A percentile compares a stretch with the other conserved stretches of the same genome.
phyloP scores from a whole-genome alignment of 371 early-diverging fungal species.

The Saksenaea oblongispora region DNA sequence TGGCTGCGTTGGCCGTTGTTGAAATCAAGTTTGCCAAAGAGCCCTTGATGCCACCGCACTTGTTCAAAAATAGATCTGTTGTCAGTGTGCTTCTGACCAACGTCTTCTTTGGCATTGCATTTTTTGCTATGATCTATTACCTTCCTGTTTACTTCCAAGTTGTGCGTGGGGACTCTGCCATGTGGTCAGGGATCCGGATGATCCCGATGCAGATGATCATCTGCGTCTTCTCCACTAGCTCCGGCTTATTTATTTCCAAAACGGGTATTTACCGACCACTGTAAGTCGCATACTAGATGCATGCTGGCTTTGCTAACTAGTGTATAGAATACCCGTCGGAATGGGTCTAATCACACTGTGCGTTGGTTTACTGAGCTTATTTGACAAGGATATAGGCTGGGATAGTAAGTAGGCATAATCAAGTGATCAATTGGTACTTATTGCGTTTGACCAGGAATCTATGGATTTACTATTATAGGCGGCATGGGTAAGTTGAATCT shows the following conservation, averaged over 20 bases:
- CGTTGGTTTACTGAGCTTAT: slow-evolving; percentile 33
- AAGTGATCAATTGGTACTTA: not conserved
- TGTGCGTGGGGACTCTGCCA: slow-evolving; percentile 56
- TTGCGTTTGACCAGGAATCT: slow-evolving; percentile 20
- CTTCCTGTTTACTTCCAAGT: slow-evolving; percentile 83
- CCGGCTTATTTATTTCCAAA: slow-evolving; percentile 49
- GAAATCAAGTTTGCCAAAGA: slow-evolving; percentile 56
- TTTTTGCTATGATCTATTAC: slow-evolving; percentile 57
- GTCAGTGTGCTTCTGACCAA: slow-evolving; percentile 45
- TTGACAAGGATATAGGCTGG: slow-evolving; percentile 28
- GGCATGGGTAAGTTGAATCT: slow-evolving; percentile 22
- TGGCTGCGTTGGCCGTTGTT: slow-evolving; percentile 37
- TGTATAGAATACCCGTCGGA: slow-evolving; percentile 37
- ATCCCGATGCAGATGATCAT: slow-evolving; percentile 56
- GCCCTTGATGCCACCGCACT: slow-evolving; percentile 57
- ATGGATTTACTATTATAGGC: slow-evolving; percentile 42
- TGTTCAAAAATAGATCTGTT: slow-evolving; percentile 54
- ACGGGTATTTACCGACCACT: slow-evolving; percentile 51
- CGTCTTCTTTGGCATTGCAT: slow-evolving; percentile 58
- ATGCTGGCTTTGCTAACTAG: not conserved
- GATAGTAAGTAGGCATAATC: slow-evolving; percentile 20
- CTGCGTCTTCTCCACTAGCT: slow-evolving; percentile 31
- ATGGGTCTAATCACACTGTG: slow-evolving; percentile 35
- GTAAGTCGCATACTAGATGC: slow-evolving; percentile 17
- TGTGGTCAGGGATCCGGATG: slow-evolving; percentile 54